Evolutionary conservation across 2,329 filamentous ascomycete genomes (phyloP).

Genomic region (Cadophora sp.): DNA sequence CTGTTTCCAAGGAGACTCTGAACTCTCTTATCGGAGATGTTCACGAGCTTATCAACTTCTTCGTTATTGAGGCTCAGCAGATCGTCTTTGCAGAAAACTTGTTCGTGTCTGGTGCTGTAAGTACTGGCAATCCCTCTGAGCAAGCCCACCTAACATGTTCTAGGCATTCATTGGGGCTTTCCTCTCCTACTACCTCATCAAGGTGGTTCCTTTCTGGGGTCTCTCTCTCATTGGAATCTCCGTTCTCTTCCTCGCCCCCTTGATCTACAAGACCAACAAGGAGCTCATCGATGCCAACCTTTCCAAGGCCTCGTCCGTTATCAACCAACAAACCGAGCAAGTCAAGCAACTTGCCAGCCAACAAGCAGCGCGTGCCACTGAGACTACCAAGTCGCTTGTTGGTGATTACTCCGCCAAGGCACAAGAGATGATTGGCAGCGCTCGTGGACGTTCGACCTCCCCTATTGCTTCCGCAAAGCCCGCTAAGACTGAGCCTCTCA

Average conservation of each 20-base stretch:
- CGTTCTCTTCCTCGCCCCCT: conserved; percentile 65
- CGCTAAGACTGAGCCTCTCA: conserved; percentile 32
- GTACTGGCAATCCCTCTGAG: conserved; percentile 41
- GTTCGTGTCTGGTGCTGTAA: conserved; percentile 62
- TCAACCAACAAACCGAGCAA: conserved; percentile 68
- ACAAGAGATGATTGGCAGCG: conserved; percentile 64
- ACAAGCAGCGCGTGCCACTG: conserved; percentile 67
- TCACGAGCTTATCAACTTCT: conserved; percentile 75
- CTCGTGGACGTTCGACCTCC: conserved; percentile 41
- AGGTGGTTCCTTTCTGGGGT: conserved; percentile 74
- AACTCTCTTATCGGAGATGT: conserved; percentile 67
- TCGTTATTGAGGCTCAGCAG: conserved; percentile 72
- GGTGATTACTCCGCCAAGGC: conserved; percentile 73
- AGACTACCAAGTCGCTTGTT: conserved; percentile 71
- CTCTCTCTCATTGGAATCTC: conserved; percentile 66
- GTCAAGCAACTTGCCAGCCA: conserved; percentile 66
- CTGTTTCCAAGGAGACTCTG: conserved; percentile 66
- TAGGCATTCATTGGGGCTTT: conserved; percentile 67
- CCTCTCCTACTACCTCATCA: conserved; percentile 71
- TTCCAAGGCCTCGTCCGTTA: conserved; percentile 60
- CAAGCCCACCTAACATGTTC: conserved; percentile 28
- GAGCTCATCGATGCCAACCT: conserved; percentile 72
- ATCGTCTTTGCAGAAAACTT: conserved; percentile 74
- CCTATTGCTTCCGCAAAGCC: conserved; percentile 36
- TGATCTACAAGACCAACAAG: conserved; percentile 72